Percentiles rank a stretch among this genome's conserved stretches.
phyloP scores from a whole-genome alignment of 108 stramenopile genomes.

The Phaeodactylum tricornutum region DNA sequence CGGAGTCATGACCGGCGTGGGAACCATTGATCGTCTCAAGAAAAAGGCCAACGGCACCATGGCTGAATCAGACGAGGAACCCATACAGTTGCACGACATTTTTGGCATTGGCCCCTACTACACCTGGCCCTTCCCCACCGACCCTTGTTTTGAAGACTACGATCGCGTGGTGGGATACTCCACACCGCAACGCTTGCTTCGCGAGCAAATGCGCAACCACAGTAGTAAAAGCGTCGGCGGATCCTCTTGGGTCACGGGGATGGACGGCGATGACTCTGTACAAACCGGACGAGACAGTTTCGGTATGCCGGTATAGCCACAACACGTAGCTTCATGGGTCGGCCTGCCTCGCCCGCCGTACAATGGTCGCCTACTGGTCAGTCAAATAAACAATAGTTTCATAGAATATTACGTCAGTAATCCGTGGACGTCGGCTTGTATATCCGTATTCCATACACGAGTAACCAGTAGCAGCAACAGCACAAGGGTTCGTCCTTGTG shows the following conservation, averaged over 20 bases:
- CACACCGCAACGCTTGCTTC: conserved; percentile 62
- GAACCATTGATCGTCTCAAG: conserved; percentile 87
- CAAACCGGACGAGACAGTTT: conserved; percentile 1
- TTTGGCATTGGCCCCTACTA: conserved; percentile 73
- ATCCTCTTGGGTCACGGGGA: background rate
- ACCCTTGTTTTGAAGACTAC: conserved; percentile 78
- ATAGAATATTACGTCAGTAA: no score
- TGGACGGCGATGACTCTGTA: no score
- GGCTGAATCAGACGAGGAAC: conserved; percentile 58
- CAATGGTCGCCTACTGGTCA: no score
- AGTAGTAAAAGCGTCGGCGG: no score
- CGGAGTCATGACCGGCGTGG: conserved; percentile 86
- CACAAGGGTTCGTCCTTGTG: no score
- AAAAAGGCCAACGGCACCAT: conserved; percentile 80
- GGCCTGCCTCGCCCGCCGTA: no score
- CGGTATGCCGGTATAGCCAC: conserved; percentile 9
- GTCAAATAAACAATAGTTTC: no score
- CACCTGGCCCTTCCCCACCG: conserved; percentile 70
- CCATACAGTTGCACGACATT: conserved; percentile 65
- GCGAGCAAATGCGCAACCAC: conserved; percentile 51
- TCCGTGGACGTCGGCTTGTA: no score
- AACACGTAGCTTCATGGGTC: no score
- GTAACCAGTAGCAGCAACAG: no score
- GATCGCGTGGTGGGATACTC: conserved; percentile 75
- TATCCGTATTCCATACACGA: no score